A percentile compares a stretch with the other conserved stretches of the same genome.
Evolutionary conservation across 176 grass and related monocot genomes (phyloP).

Genomic region (Oryza brachyantha): DNA sequence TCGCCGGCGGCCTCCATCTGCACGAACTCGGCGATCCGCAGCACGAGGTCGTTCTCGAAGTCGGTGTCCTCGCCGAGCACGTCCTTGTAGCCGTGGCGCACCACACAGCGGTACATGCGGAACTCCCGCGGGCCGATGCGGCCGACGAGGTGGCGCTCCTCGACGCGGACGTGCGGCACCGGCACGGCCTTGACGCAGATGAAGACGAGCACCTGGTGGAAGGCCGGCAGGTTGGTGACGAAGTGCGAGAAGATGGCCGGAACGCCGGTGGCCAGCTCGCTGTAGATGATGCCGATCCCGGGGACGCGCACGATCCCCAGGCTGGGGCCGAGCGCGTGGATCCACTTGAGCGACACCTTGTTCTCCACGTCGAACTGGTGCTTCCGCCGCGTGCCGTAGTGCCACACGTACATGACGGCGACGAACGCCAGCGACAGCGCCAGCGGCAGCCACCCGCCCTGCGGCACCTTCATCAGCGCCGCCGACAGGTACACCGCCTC

Average conservation of each 20-base stretch:
- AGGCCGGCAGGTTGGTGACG: slow-evolving; percentile 71
- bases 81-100: slow-evolving; percentile 73
- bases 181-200: slow-evolving; percentile 61
- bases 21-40: slow-evolving; percentile 69
- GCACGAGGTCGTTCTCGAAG: slow-evolving; percentile 65
- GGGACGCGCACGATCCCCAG: slow-evolving; percentile 73
- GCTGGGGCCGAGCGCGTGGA: slow-evolving; percentile 63
- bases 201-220: slow-evolving; percentile 74
- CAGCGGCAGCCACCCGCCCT: slow-evolving; percentile 65
- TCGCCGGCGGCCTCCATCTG: slow-evolving; percentile 52
- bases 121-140: slow-evolving; percentile 57
- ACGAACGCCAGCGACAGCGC: slow-evolving; percentile 52
- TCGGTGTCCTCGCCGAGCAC: slow-evolving; percentile 49
- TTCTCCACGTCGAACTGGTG: slow-evolving; percentile 66
- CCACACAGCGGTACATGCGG: slow-evolving; percentile 67
- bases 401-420: slow-evolving; percentile 66
- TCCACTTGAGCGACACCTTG: slow-evolving; percentile 68
- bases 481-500: slow-evolving; percentile 56
- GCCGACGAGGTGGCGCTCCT: slow-evolving; percentile 63
- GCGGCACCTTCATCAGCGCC: slow-evolving; percentile 56
- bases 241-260: slow-evolving; percentile 73
- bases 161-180: slow-evolving; percentile 37
- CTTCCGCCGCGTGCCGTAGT: slow-evolving; percentile 53
- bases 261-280: slow-evolving; percentile 54
- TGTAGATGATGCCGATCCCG: slow-evolving; percentile 67